Evolutionary conservation across 257 asterid species (phyloP).

Genomic region (Solanum chilense): DNA sequence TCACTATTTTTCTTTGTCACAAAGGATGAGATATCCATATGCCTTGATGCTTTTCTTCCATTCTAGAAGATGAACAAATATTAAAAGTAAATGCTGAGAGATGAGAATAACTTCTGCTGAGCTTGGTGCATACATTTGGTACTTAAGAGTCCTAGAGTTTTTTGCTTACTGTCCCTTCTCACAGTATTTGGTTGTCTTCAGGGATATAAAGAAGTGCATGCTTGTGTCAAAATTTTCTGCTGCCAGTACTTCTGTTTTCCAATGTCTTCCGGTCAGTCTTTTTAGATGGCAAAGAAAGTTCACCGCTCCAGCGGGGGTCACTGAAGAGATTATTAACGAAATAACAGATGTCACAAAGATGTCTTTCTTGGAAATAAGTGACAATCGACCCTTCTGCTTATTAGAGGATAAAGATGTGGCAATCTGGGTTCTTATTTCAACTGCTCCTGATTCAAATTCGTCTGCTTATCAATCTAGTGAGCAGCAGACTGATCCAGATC

Average conservation of each 20-base stretch:
- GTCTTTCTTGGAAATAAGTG: constrained; percentile 25
- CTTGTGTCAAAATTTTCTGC: constrained; percentile 64
- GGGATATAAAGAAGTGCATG: constrained; percentile 59
- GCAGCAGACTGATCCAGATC: constrained; percentile 12
- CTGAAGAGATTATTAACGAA: constrained; percentile 22
- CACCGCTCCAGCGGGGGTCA: constrained; percentile 5
- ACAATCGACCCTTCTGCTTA: constrained; percentile 12
- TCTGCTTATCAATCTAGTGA: constrained; percentile 19
- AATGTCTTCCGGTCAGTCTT: constrained; percentile 48
- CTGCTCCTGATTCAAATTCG: constrained; percentile 30
- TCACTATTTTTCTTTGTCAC: not conserved
- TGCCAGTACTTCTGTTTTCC: constrained; percentile 42
- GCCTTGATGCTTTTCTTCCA: not conserved
- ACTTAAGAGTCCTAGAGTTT: not conserved
- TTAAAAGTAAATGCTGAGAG: not conserved
- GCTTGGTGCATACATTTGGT: not conserved
- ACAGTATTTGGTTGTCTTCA: constrained; percentile 19
- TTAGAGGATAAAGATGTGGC: constrained; percentile 46
- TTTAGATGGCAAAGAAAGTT: constrained; percentile 61
- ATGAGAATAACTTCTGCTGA: not conserved
- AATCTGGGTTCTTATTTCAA: constrained; percentile 71
- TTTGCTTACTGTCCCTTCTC: not conserved
- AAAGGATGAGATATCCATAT: not conserved
- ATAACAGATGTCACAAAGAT: constrained; percentile 57
- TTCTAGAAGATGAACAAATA: not conserved